Evolutionary conservation across 2,329 filamentous ascomycete genomes (phyloP), one percentile per base, ranked within the genome.

Genomic region (Aspergillus tanneri): DNA sequence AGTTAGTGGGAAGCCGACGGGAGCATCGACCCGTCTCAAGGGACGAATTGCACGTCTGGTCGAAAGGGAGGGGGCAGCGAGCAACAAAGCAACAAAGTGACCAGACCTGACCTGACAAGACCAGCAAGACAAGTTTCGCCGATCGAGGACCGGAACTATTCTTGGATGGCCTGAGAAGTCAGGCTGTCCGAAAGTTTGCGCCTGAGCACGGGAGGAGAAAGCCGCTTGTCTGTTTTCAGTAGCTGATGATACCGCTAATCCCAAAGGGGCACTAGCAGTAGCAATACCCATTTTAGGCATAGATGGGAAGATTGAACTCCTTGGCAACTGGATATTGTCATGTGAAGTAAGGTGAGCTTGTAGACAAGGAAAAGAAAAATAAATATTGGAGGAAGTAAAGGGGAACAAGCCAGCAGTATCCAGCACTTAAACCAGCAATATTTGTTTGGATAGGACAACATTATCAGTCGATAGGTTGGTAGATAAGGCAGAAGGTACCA

Each of bases 111-210:
- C n/a, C n/a, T n/a, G n/a, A n/a, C n/a, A n/a, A n/a, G n/a, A n/a
- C n/a, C n/a, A n/a, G n/a, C n/a, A n/a, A n/a, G n/a, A n/a, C n/a
- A n/a, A n/a, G n/a, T n/a, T n/a, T n/a, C n/a, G n/a, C n/a, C n/a
- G 36, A 36, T 35, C 27, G 27, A 34, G 30, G 24, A 27, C 19
- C 16, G 10, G 25, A 30, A 6, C 5, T 6, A 14, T 11, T 9
- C 27, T 24, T n/a, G n/a, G 22, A 14, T 25, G 21, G 48, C 51
- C 51, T 52, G 48, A 54, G 28, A 43, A 36, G 30, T 52, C 51
- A 54, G 51, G 51, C 51, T 19, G 11, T 12, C 32, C 6, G 12
- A 25, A 12, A 25, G 43, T 27, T 42, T 43, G 34, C 43, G 48
- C 48, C 41, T 54, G 28, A 43, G 36, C 22, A 32, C 45, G 40